Percentiles rank a stretch among this genome's conserved stretches.
These are phyloP conservation scores for Thermoascus crustaceus DNA, from an alignment of 2,329 filamentous ascomycete genomes.

Conservation along the genomic window DNA sequence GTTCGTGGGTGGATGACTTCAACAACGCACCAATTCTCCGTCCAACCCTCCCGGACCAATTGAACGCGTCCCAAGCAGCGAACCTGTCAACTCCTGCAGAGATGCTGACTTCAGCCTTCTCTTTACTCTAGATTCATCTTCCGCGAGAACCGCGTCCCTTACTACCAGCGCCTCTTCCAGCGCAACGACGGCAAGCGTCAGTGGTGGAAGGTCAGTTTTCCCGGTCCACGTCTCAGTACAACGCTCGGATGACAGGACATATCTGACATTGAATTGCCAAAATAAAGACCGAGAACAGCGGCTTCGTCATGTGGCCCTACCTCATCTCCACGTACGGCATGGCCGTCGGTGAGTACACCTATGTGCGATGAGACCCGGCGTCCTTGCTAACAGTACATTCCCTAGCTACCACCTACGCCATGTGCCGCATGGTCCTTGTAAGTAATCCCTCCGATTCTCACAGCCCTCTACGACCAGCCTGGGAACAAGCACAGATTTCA, in stretches of 20 bases:
- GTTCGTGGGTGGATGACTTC: slow-evolving; percentile 1
- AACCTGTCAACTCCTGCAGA: slow-evolving; percentile 4
- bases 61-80: neutral
- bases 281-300: slow-evolving; percentile 46
- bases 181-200: slow-evolving; percentile 57
- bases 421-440: slow-evolving; percentile 37
- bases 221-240: slow-evolving; percentile 3
- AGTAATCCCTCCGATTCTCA: slow-evolving; percentile 14
- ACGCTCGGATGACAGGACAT: slow-evolving; percentile 1
- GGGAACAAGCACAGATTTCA: no score
- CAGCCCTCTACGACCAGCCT: slow-evolving; percentile 12
- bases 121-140: slow-evolving; percentile 41
- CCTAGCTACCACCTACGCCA: slow-evolving; percentile 33
- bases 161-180: slow-evolving; percentile 61
- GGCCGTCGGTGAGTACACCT: slow-evolving; percentile 38
- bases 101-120: slow-evolving; percentile 13
- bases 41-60: neutral
- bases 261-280: slow-evolving; percentile 11
- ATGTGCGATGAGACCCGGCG: no score
- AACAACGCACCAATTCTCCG: slow-evolving; percentile 1
- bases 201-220: slow-evolving; percentile 57
- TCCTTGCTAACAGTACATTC: slow-evolving; percentile 11
- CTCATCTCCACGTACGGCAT: slow-evolving; percentile 44
- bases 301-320: slow-evolving; percentile 54
- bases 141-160: slow-evolving; percentile 60